Conservation (phyloP, 257 asterid genomes). For the Solanum virginianum region DNA sequence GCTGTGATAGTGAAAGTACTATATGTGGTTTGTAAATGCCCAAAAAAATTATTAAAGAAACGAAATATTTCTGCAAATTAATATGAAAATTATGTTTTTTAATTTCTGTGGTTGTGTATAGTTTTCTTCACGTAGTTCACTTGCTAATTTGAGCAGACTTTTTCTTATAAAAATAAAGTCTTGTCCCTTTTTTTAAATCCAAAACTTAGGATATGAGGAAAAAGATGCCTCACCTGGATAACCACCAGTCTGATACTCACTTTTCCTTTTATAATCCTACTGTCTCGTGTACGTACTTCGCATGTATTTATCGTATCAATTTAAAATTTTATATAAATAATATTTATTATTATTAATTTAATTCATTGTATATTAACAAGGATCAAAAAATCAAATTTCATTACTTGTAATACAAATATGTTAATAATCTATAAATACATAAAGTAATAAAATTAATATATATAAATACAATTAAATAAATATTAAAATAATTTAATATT, state of each 20-base stretch:
- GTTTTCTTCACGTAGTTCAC: neutral
- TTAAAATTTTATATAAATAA: no score
- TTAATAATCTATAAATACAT: no score
- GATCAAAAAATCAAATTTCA: no score
- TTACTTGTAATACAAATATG: no score
- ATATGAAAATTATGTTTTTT: neutral
- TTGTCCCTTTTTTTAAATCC: neutral
- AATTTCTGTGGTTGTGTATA: neutral
- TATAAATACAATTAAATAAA: no score
- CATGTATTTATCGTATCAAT: no score
- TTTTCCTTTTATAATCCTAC: neutral
- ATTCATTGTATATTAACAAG: no score
- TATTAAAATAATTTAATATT: no score
- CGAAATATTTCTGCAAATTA: neutral
- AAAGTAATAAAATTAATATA: no score
- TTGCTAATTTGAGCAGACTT: neutral
- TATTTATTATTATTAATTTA: no score
- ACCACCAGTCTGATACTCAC: neutral
- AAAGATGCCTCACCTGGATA: neutral
- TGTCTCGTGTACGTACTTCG: rapidly evolving
- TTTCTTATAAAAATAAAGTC: neutral
- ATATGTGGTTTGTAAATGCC: neutral
- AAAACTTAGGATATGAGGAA: neutral
- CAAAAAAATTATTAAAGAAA: neutral
- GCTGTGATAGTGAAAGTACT: neutral